These are phyloP conservation scores for Xylariaceae sp. DNA, from an alignment of 2,329 filamentous ascomycete genomes.

Conservation along the genomic window DNA sequence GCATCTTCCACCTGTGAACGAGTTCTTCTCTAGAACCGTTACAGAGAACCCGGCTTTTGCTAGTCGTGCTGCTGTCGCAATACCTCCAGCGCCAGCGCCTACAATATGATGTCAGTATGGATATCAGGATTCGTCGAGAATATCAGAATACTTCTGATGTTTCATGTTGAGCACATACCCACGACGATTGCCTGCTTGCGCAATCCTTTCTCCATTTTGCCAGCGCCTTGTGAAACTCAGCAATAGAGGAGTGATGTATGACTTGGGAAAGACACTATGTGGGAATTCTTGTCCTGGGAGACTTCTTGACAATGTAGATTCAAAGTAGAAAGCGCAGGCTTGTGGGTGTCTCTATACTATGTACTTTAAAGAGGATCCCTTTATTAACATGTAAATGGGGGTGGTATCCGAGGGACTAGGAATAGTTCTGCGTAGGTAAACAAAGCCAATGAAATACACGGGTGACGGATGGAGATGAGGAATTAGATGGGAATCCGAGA, in stretches of 20 bases:
- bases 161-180: conserved; percentile 34
- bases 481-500: no score
- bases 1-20: conserved; percentile 68
- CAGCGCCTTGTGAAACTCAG: background rate
- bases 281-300: no score
- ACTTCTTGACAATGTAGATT: no score
- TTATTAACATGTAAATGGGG: no score
- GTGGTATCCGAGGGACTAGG: no score
- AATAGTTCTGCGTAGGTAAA: no score
- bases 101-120: conserved; percentile 15
- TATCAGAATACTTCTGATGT: background rate
- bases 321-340: no score
- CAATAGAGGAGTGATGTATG: background rate
- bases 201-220: conserved; percentile 23
- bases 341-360: no score
- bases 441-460: no score
- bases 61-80: conserved; percentile 67
- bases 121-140: background rate
- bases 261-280: background rate
- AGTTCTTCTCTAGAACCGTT: conserved; percentile 76
- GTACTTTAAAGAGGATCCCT: no score
- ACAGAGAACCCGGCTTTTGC: conserved; percentile 66
- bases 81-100: conserved; percentile 69
- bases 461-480: no score
- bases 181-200: conserved; percentile 50